Percentiles rank a stretch among this genome's conserved stretches.
Conservation (phyloP, 2,329 filamentous ascomycete genomes). For the Allantophomopsis lycopodina region DNA sequence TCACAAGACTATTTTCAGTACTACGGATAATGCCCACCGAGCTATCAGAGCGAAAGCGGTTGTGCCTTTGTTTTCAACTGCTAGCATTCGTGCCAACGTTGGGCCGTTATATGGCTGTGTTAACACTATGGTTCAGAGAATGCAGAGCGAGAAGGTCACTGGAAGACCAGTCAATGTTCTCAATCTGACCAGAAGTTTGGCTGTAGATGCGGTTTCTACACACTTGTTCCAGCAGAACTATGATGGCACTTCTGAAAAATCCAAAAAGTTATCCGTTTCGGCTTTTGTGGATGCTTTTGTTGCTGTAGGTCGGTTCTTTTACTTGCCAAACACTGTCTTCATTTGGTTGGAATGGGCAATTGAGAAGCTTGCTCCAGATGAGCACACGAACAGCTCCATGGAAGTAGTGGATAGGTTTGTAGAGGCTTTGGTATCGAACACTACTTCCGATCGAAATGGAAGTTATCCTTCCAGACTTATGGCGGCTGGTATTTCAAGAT, state of each 20-base stretch:
- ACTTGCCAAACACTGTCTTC: slow-evolving; percentile 29
- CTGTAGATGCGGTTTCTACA: slow-evolving; percentile 36
- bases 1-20: slow-evolving; percentile 37
- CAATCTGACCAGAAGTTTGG: slow-evolving; percentile 31
- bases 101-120: slow-evolving; percentile 25
- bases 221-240: slow-evolving; percentile 39
- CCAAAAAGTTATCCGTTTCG: slow-evolving; percentile 23
- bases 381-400: slow-evolving; percentile 19
- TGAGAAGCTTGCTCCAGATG: slow-evolving; percentile 21
- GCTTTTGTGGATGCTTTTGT: slow-evolving; percentile 40
- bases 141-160: slow-evolving; percentile 20
- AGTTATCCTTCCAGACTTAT: slow-evolving; percentile 34
- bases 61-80: slow-evolving; percentile 31
- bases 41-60: slow-evolving; percentile 33
- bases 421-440: slow-evolving; percentile 19
- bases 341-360: slow-evolving; percentile 16
- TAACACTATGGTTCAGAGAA: slow-evolving; percentile 24
- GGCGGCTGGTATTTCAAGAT: slow-evolving; percentile 23
- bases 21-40: slow-evolving; percentile 24
- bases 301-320: slow-evolving; percentile 38
- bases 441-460: slow-evolving; percentile 18
- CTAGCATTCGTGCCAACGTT: slow-evolving; percentile 25
- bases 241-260: slow-evolving; percentile 22
- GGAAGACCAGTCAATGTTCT: slow-evolving; percentile 29
- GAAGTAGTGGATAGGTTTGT: slow-evolving; percentile 28